Conservation (phyloP, 2,329 filamentous ascomycete genomes). For the Stemphylium vesicarium region DNA sequence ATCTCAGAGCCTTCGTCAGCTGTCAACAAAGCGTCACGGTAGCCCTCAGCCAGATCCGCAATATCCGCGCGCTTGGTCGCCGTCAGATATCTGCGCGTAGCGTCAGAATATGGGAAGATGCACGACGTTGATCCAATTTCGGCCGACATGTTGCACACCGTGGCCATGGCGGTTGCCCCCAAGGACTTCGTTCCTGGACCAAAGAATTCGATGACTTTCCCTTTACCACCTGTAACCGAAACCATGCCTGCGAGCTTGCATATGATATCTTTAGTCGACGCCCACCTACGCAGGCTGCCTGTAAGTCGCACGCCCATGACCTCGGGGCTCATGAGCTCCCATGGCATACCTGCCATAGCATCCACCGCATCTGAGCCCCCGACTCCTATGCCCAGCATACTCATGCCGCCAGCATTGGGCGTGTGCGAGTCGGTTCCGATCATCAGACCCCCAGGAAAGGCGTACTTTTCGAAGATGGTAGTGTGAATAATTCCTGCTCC, state of each 20-base stretch:
- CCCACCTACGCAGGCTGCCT: constrained; percentile 41
- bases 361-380: constrained; percentile 35
- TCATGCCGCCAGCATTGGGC: constrained; percentile 48
- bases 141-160: constrained; percentile 49
- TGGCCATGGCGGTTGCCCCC: constrained; percentile 48
- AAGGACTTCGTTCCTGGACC: constrained; percentile 43
- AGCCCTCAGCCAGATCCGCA: no score
- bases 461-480: constrained; percentile 2
- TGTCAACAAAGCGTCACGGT: no score
- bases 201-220: constrained; percentile 48
- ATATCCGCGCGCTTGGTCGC: no score
- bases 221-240: constrained; percentile 46
- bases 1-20: no score
- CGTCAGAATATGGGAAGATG: constrained; percentile 45
- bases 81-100: no score
- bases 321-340: constrained; percentile 40
- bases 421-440: constrained; percentile 50
- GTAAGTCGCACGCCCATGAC: constrained; percentile 42
- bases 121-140: constrained; percentile 49
- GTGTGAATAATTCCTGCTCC: no score
- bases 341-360: constrained; percentile 23
- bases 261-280: constrained; percentile 48
- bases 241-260: constrained; percentile 47
- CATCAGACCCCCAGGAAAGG: constrained; percentile 45
- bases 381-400: constrained; percentile 47